Evolutionary conservation across 2,329 filamentous ascomycete species (phyloP).

Genomic region (Pestalotiopsis sp.): DNA sequence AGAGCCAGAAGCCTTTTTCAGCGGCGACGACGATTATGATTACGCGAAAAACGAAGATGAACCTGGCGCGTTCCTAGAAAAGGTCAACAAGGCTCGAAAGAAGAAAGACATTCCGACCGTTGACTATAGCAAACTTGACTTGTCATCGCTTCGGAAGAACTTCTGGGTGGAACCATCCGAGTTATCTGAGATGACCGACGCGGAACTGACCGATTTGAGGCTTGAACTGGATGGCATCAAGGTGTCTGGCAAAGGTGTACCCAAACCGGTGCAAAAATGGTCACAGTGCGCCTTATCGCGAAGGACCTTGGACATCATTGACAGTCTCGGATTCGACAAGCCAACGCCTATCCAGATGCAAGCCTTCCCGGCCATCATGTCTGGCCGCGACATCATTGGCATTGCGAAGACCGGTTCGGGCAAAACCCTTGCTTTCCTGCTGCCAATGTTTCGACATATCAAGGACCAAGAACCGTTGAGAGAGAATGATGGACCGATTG

Average conservation of each 20-base stretch:
- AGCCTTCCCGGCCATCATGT: conserved; percentile 93
- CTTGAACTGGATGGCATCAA: conserved; percentile 95
- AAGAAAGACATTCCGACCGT: conserved; percentile 93
- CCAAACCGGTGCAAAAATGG: conserved; percentile 95
- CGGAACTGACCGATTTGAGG: conserved; percentile 79
- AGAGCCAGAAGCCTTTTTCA: conserved; percentile 84
- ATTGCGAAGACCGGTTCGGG: conserved; percentile 98
- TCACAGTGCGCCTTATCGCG: conserved; percentile 90
- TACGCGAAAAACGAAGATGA: conserved; percentile 52
- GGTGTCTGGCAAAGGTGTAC: conserved; percentile 83
- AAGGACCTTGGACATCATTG: conserved; percentile 84
- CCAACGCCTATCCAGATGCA: conserved; percentile 96
- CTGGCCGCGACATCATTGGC: conserved; percentile 90
- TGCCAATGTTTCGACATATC: conserved; percentile 98
- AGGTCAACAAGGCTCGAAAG: conserved; percentile 68
- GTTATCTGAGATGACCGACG: conserved; percentile 79
- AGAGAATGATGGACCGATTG: conserved; percentile 83
- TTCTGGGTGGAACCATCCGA: conserved; percentile 94
- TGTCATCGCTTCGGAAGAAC: conserved; percentile 86
- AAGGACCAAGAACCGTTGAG: conserved; percentile 63
- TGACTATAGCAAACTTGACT: conserved; percentile 84
- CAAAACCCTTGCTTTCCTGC: conserved; percentile 92
- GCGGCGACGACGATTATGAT: conserved; percentile 72
- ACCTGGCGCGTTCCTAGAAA: conserved; percentile 51
- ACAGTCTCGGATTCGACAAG: conserved; percentile 78